These are phyloP conservation scores for Yamadazyma laniorum DNA, from an alignment of 805 yeast species.

Conservation along the genomic window DNA sequence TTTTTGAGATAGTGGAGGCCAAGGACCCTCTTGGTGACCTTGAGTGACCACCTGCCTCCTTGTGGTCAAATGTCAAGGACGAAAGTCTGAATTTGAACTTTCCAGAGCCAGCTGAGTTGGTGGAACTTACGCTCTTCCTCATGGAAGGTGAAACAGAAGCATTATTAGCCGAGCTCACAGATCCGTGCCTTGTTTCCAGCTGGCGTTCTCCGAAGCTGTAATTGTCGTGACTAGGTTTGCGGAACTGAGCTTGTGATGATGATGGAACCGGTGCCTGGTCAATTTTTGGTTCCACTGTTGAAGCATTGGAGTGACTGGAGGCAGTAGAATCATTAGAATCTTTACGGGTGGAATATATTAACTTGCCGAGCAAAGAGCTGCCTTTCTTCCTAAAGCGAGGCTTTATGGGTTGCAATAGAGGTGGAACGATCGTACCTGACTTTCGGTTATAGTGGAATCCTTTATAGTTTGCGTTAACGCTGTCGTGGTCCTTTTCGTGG, in stretches of 20 bases:
- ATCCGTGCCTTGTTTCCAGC: slow-evolving; percentile 4
- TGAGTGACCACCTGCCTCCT: slow-evolving; percentile 7
- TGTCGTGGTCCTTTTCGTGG: not conserved
- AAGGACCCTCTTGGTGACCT: slow-evolving; percentile 3
- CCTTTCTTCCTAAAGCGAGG: slow-evolving; percentile 43
- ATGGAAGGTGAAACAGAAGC: not conserved
- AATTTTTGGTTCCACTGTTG: not conserved
- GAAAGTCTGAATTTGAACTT: slow-evolving; percentile 39
- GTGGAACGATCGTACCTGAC: slow-evolving; percentile 40
- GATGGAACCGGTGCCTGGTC: slow-evolving; percentile 1
- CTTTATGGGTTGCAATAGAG: slow-evolving; percentile 48
- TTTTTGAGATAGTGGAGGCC: slow-evolving; percentile 2
- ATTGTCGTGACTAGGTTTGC: not conserved
- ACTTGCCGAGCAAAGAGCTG: slow-evolving; percentile 36
- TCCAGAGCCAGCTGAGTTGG: slow-evolving; percentile 18
- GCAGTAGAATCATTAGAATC: slow-evolving; percentile 21
- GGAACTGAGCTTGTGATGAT: not conserved
- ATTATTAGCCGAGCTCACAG: slow-evolving; percentile 2
- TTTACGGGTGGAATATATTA: slow-evolving; percentile 35
- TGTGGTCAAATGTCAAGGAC: slow-evolving; percentile 32
- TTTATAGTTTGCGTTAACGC: slow-evolving; percentile 22
- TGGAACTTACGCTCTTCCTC: slow-evolving; percentile 18
- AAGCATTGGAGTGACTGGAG: slow-evolving; percentile 1
- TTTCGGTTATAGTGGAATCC: slow-evolving; percentile 40
- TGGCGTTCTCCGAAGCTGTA: slow-evolving; percentile 2